A percentile compares a stretch with the other conserved stretches of the same genome.
These are phyloP conservation scores for Nepenthes gracilis DNA, from an alignment of 148 eudicot species.

Conservation along the genomic window DNA sequence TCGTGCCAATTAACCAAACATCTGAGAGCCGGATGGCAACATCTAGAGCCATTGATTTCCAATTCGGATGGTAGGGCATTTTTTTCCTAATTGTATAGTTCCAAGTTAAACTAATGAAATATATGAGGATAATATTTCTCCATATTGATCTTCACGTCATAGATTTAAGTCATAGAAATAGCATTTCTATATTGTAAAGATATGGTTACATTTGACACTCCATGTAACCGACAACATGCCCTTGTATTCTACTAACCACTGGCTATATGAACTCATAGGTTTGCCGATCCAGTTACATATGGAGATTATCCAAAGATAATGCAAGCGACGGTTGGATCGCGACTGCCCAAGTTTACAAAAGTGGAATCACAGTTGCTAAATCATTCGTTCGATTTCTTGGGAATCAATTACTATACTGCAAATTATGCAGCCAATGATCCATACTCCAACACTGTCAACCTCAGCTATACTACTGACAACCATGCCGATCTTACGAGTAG, in stretches of 20 bases:
- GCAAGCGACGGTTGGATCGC: constrained; percentile 14
- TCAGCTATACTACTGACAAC: constrained; percentile 12
- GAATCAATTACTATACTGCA: constrained; percentile 28
- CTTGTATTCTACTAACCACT: not conserved
- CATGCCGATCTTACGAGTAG: not conserved
- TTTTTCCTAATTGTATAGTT: not conserved
- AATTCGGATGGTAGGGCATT: constrained; percentile 21
- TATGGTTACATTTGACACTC: too few relatives aligned
- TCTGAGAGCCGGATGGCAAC: constrained; percentile 5
- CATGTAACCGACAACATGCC: too few relatives aligned
- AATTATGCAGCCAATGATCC: constrained; percentile 14
- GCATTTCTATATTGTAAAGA: too few relatives aligned
- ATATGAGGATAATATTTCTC: too few relatives aligned
- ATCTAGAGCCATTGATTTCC: constrained; percentile 18
- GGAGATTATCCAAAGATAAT: constrained; percentile 29
- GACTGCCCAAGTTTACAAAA: constrained; percentile 26
- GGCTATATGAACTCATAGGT: constrained; percentile 18
- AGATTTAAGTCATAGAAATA: too few relatives aligned
- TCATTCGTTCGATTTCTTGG: constrained; percentile 28
- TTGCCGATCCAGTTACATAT: constrained; percentile 28
- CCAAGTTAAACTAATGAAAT: too few relatives aligned
- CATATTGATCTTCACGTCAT: too few relatives aligned
- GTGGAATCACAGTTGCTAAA: constrained; percentile 18
- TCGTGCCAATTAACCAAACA: constrained; percentile 15
- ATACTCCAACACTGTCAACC: constrained; percentile 5